Base-by-base conservation (phyloP, 306 rosid genomes). In the Datisca glomerata region DNA sequence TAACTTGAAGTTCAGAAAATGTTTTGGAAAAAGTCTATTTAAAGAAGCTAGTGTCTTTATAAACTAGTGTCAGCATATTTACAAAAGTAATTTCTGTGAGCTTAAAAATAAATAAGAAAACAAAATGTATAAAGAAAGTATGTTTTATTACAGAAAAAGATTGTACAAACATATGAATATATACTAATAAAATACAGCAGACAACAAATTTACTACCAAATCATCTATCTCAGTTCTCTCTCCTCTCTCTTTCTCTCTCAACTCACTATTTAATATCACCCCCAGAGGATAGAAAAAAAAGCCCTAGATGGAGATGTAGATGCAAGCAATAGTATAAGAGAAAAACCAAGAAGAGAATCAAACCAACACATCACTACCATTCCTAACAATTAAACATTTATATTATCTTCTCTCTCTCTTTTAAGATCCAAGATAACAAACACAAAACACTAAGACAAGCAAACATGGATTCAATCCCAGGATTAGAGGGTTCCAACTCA, bases 381-480 rank as follows among this genome's bases (percentile, higher is more conserved):
- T 31, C n/a, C 36, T 14, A 4, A 31, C 9, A 31, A 31, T 5
- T 5, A 31, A 31, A 12, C 9, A 8, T 31, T 14, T 31, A 8
- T 5, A 14, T n/a, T n/a, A n/a, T n/a, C n/a, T n/a, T n/a, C n/a
- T 15, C 1, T 11, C 45, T 5, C 51, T 11, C 14, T 17, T 56
- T 29, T 3, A 39, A 44, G 52, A 43, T 34, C 61, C 20, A 44
- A 43, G 18, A 16, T 17, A 45, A 46, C 24, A 41, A 22, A 32
- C 19, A 18, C 21, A 49, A 35, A 44, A 3, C 29, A 57, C 15
- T 11, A 34, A 13, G 24, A 60, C 24, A 40, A 35, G 8, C 14
- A 7, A 36, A 50, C 35, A 89, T 84, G 94, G 94, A 84, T 35
- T 73, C 96, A 41, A 53, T 84, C 69, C 69, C 76, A 41, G 86